Evolutionary conservation across 352 stramenopile species (phyloP).

Genomic region (Phytophthora citrophthora): DNA sequence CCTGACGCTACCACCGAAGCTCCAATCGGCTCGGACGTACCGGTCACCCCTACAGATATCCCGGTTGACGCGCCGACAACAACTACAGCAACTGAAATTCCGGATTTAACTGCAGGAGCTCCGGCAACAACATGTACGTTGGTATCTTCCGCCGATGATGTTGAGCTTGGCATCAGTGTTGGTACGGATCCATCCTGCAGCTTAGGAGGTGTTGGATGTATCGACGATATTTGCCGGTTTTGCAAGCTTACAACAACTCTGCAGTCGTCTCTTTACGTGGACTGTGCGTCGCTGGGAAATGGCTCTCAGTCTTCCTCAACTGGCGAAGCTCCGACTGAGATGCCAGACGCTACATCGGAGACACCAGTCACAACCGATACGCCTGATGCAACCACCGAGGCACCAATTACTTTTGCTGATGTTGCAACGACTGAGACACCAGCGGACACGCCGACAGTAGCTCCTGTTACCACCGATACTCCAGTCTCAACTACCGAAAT

Average conservation of each 20-base stretch:
- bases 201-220: conserved; percentile 41
- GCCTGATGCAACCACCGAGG: background rate
- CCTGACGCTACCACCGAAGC: conserved; percentile 2
- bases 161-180: conserved; percentile 38
- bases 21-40: background rate
- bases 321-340: background rate
- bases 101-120: background rate
- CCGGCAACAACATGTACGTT: conserved; percentile 11
- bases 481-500: background rate
- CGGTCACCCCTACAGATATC: background rate
- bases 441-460: background rate
- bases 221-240: conserved; percentile 48
- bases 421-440: conserved; percentile 2
- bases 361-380: background rate
- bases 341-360: background rate
- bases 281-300: conserved; percentile 16
- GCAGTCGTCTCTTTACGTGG: conserved; percentile 26
- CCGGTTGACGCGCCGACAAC: background rate
- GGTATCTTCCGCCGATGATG: conserved; percentile 30
- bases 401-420: background rate
- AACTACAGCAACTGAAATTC: conserved; percentile 4
- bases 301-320: background rate
- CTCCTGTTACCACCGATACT: conserved; percentile 6
- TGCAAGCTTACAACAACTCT: conserved; percentile 37
- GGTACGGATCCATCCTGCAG: conserved; percentile 37